phyloP scores from a whole-genome alignment of 2,329 filamentous ascomycete genomes.

The Arthrobotrys megalospora region DNA sequence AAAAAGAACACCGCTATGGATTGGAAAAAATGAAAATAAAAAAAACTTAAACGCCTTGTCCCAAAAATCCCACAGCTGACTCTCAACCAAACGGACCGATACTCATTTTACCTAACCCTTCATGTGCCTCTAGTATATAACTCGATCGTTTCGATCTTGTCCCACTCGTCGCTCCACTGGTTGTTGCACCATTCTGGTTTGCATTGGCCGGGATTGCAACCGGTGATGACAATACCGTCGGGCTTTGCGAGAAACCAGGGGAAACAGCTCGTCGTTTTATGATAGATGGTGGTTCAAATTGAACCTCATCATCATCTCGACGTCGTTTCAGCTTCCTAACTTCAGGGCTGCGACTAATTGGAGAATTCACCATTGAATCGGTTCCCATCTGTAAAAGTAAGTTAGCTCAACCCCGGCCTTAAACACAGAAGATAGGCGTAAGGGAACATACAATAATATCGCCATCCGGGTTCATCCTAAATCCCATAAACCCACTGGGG shows the following conservation, averaged over 20 bases:
- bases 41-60: neutral
- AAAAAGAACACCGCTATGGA: constrained; percentile 23
- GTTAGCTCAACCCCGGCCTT: constrained; percentile 21
- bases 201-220: constrained; percentile 51
- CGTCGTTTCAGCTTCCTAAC: constrained; percentile 55
- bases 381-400: constrained; percentile 48
- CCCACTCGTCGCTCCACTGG: constrained; percentile 26
- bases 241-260: constrained; percentile 64
- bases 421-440: neutral
- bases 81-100: constrained; percentile 61
- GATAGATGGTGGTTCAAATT: constrained; percentile 62
- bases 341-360: constrained; percentile 54
- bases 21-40: constrained; percentile 12
- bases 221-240: constrained; percentile 63
- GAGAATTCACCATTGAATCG: constrained; percentile 60
- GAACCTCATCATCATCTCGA: constrained; percentile 57
- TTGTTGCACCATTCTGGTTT: constrained; percentile 58
- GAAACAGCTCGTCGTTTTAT: constrained; percentile 64
- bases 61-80: neutral
- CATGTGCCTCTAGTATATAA: constrained; percentile 63
- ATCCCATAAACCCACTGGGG: constrained; percentile 54
- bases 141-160: constrained; percentile 38
- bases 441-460: constrained; percentile 51
- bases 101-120: constrained; percentile 65
- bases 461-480: constrained; percentile 57